Conservation (phyloP, 1,139 yeast species). For the Chernovozyma sophiae-reginae region DNA sequence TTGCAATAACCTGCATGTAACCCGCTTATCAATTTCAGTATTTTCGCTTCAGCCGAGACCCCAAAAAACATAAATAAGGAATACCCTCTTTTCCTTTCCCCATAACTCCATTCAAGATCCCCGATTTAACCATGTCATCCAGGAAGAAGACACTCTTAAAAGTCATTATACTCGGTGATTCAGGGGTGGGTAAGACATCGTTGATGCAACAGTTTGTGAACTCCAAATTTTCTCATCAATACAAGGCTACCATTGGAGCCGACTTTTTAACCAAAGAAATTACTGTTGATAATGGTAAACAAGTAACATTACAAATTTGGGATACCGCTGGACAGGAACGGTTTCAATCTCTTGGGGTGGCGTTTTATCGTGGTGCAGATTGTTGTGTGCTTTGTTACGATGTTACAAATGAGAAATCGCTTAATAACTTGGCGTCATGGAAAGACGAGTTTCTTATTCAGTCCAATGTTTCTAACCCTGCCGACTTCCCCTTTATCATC, state of each 20-base stretch:
- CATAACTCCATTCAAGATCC: too few relatives aligned
- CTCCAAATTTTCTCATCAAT: constrained; percentile 91
- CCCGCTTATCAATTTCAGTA: too few relatives aligned
- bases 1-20: too few relatives aligned
- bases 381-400: constrained; percentile 96
- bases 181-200: constrained; percentile 97
- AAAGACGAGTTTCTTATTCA: constrained; percentile 92
- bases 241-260: constrained; percentile 97
- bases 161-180: constrained; percentile 92
- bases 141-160: constrained; percentile 89
- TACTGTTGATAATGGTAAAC: constrained; percentile 68
- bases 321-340: constrained; percentile 99
- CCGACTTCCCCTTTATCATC: constrained; percentile 90
- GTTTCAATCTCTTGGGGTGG: constrained; percentile 94
- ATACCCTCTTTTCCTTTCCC: too few relatives aligned
- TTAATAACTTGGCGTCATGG: constrained; percentile 89
- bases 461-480: constrained; percentile 90
- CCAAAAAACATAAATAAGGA: background rate
- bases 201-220: constrained; percentile 95
- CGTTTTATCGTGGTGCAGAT: constrained; percentile 96
- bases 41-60: too few relatives aligned
- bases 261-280: constrained; percentile 93
- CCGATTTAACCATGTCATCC: constrained; percentile 50
- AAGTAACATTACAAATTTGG: constrained; percentile 89
- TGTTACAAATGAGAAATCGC: constrained; percentile 88